Evolutionary conservation across 495 filamentous ascomycete species (phyloP).

Genomic region (Penicillium coprophilum): DNA sequence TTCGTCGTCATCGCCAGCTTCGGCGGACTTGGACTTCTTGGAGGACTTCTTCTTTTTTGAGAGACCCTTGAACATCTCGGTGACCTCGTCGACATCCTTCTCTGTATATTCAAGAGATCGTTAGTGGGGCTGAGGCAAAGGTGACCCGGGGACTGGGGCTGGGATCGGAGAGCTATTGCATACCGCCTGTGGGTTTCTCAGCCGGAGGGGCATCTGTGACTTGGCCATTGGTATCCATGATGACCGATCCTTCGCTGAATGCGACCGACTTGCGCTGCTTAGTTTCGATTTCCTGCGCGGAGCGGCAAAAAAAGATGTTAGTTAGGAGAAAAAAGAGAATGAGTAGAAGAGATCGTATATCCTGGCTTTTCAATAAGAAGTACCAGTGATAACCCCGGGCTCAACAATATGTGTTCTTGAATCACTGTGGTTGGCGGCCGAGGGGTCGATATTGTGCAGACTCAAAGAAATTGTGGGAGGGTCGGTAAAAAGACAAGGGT

Average conservation of each 20-base stretch:
- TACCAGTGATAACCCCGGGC: conserved; percentile 1
- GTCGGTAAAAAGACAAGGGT: conserved; percentile 43
- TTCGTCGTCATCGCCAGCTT: conserved; percentile 54
- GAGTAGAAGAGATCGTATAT: conserved; percentile 2
- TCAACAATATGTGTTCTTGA: conserved; percentile 13
- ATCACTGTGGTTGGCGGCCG: conserved; percentile 20
- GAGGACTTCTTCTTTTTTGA: conserved; percentile 81
- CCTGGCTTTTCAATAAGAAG: conserved; percentile 1
- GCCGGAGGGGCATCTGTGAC: conserved; percentile 67
- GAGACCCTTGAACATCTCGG: conserved; percentile 75
- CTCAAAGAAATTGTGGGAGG: conserved; percentile 47
- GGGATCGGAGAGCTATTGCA: conserved; percentile 8
- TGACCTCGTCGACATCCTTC: conserved; percentile 68
- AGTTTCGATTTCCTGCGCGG: conserved; percentile 34
- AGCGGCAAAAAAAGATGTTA: conserved; percentile 15
- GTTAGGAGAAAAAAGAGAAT: conserved; percentile 16
- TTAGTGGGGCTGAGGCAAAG: conserved; percentile 13
- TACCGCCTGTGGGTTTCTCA: conserved; percentile 54
- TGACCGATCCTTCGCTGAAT: conserved; percentile 78
- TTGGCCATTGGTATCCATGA: conserved; percentile 82
- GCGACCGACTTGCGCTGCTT: conserved; percentile 84
- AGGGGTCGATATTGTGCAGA: conserved; percentile 30
- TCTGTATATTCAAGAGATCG: conserved; percentile 37
- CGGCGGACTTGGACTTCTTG: conserved; percentile 62
- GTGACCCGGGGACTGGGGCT: conserved; percentile 6